phyloP scores from a whole-genome alignment of 2,329 filamentous ascomycete species.

The Phaeophleospora eucalypticola region DNA sequence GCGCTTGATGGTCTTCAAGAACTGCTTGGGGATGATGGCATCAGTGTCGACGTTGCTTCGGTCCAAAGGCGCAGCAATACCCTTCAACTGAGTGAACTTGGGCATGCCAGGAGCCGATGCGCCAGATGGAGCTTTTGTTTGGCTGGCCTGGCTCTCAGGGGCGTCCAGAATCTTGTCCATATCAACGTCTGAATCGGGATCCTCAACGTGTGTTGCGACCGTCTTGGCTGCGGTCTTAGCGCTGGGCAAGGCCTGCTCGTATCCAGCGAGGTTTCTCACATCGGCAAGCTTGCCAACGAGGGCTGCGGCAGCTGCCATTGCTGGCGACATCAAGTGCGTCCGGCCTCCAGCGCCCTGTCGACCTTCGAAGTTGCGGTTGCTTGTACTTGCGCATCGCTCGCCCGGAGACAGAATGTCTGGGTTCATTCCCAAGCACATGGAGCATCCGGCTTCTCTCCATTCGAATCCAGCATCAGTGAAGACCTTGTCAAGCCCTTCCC shows the following conservation, averaged over 20 bases:
- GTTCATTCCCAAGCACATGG: constrained; percentile 99
- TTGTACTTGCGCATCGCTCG: constrained; percentile 92
- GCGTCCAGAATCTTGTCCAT: constrained; percentile 61
- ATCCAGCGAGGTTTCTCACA: constrained; percentile 69
- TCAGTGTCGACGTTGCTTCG: constrained; percentile 95
- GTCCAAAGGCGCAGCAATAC: constrained; percentile 82
- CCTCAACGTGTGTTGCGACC: constrained; percentile 53
- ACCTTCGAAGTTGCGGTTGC: constrained; percentile 96
- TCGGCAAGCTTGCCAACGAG: constrained; percentile 89
- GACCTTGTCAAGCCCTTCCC: constrained; percentile 88
- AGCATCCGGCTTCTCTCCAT: constrained; percentile 97
- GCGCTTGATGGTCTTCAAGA: constrained; percentile 98
- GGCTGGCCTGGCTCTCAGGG: constrained; percentile 60
- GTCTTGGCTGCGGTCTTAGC: constrained; percentile 52
- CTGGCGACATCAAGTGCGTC: constrained; percentile 94
- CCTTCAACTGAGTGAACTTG: constrained; percentile 79
- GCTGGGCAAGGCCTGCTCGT: constrained; percentile 41
- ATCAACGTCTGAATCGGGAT: constrained; percentile 58
- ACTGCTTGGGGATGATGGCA: constrained; percentile 98
- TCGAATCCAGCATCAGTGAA: constrained; percentile 91
- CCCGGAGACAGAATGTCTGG: constrained; percentile 89
- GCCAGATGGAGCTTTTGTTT: constrained; percentile 44
- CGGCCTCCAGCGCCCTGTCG: constrained; percentile 87
- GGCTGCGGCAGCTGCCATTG: constrained; percentile 89
- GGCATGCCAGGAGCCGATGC: constrained; percentile 62